Evolutionary conservation across 2,329 filamentous ascomycete genomes (phyloP).

Genomic region (Tolypocladium guangdongense): DNA sequence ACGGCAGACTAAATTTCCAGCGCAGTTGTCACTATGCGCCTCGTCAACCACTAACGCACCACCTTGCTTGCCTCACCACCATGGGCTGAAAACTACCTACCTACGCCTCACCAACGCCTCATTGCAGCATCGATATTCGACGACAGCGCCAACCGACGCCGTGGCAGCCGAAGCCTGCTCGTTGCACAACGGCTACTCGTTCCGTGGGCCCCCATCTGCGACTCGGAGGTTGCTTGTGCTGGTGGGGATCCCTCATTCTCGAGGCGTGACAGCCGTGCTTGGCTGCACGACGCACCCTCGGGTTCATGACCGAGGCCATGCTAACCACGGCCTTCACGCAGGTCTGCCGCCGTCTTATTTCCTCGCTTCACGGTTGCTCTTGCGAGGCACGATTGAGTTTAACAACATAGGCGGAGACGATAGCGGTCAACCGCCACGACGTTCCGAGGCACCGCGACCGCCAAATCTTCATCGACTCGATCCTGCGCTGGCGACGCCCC

Average conservation of each 20-base stretch:
- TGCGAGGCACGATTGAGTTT: neutral
- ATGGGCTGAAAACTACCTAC: constrained; percentile 3
- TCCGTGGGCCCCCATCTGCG: neutral
- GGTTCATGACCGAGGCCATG: neutral
- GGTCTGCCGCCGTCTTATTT: neutral
- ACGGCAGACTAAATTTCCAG: neutral
- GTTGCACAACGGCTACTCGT: neutral
- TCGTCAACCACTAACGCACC: constrained; percentile 1
- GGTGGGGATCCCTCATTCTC: neutral
- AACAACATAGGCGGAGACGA: neutral
- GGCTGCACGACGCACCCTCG: neutral
- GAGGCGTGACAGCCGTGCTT: neutral
- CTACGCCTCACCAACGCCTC: neutral
- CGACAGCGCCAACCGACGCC: neutral
- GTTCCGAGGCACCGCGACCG: neutral
- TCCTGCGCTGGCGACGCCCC: constrained; percentile 4
- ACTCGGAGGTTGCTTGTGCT: neutral
- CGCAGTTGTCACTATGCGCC: neutral
- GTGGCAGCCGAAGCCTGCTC: neutral
- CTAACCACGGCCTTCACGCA: neutral
- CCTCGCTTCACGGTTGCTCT: neutral
- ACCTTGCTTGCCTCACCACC: neutral
- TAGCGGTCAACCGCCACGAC: too few species aligned
- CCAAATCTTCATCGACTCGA: neutral
- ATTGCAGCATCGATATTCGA: neutral